Conservation (phyloP, 306 rosid genomes). For the Crotalaria pallida region DNA sequence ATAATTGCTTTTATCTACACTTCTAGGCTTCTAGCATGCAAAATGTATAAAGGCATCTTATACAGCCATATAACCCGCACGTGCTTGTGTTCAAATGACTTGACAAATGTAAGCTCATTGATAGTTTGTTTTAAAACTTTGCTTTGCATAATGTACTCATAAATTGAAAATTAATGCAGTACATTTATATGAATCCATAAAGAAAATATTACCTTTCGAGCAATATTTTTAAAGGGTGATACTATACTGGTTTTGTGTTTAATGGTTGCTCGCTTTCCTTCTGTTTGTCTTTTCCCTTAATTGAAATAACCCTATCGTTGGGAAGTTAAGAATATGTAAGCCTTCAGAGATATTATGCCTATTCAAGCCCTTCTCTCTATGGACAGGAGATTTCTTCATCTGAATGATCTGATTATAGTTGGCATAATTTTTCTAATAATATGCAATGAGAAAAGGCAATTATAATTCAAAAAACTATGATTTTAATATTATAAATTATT, state of each 20-base stretch:
- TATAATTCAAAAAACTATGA: background rate
- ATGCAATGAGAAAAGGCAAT: background rate
- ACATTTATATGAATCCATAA: background rate
- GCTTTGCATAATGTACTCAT: background rate
- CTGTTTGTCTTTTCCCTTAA: background rate
- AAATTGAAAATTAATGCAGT: background rate
- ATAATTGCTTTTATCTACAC: background rate
- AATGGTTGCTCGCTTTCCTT: background rate
- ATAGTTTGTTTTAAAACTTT: background rate
- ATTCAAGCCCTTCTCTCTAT: background rate
- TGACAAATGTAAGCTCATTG: background rate
- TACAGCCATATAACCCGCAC: background rate
- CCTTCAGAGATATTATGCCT: background rate
- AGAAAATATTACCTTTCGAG: background rate
- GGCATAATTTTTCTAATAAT: background rate
- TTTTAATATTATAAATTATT: background rate
- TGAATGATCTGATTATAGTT: background rate
- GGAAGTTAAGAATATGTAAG: background rate
- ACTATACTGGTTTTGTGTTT: background rate
- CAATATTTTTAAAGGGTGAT: background rate
- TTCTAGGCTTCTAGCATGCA: background rate
- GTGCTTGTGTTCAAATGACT: conserved; percentile 2
- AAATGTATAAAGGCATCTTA: background rate
- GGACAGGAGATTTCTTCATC: background rate
- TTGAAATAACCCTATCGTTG: background rate